Evolutionary conservation across 2,329 filamentous ascomycete genomes (phyloP).

Genomic region (Emmonsiellopsis sp.): DNA sequence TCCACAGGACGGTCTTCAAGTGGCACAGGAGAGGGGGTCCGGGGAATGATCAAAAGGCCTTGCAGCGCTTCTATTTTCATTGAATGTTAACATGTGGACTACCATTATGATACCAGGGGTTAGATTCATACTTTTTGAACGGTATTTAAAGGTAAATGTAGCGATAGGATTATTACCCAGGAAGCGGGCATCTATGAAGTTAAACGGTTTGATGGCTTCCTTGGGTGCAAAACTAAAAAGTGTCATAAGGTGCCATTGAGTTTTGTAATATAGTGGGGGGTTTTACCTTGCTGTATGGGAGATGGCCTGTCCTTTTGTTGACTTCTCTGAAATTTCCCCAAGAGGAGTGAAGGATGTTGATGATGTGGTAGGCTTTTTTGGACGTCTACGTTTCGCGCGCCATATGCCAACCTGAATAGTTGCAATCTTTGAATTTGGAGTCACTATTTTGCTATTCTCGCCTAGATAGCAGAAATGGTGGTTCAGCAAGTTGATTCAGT

Average conservation of each 20-base stretch:
- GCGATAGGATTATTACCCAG: constrained; percentile 11
- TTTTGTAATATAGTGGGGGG: not conserved
- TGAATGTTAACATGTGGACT: not conserved
- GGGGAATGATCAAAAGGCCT: constrained; percentile 21
- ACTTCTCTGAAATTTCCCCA: constrained; percentile 15
- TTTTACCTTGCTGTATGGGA: constrained; percentile 15
- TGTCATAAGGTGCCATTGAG: not conserved
- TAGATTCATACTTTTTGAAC: constrained; percentile 13
- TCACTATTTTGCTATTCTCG: not conserved
- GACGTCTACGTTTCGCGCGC: not conserved
- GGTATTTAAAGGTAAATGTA: constrained; percentile 21
- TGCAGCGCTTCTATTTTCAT: constrained; percentile 18
- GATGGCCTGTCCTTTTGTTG: constrained; percentile 15
- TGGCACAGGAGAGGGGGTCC: constrained; percentile 18
- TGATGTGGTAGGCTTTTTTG: too few relatives aligned
- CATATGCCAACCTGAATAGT: not conserved
- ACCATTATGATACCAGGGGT: constrained; percentile 1
- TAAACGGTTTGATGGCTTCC: too few relatives aligned
- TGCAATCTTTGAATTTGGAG: not conserved
- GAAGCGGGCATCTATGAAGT: not conserved
- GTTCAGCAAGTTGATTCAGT: too few relatives aligned
- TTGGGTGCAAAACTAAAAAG: not conserved
- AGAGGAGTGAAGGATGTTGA: not conserved
- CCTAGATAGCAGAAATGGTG: too few relatives aligned
- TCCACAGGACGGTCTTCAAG: constrained; percentile 16